phyloP scores from a whole-genome alignment of 78 protist species.

The Protostelium mycophagum region DNA sequence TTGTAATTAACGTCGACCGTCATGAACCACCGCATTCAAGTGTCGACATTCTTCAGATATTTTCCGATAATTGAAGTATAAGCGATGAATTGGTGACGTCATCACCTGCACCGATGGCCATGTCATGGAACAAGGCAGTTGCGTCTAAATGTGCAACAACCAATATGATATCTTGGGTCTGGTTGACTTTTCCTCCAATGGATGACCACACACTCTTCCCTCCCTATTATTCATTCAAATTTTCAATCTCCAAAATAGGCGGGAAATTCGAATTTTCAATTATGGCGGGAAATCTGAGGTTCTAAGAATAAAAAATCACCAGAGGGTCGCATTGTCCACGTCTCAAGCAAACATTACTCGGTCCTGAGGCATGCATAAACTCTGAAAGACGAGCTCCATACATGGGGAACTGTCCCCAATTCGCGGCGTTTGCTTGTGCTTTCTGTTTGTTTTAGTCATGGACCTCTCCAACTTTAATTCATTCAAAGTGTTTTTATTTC shows the following conservation, averaged over 20 bases:
- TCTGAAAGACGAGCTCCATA: conserved; percentile 24
- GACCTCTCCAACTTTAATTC: background rate
- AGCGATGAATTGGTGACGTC: too few species aligned
- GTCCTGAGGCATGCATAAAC: conserved; percentile 31
- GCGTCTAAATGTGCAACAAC: conserved; percentile 33
- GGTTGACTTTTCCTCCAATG: conserved; percentile 8
- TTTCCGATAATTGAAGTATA: too few species aligned
- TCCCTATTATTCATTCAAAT: conserved; percentile 9
- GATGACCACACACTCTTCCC: conserved; percentile 40
- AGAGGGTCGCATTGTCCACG: conserved; percentile 45
- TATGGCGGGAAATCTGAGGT: too few species aligned
- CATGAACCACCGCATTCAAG: too few species aligned
- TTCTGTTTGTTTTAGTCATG: background rate
- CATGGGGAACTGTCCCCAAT: conserved; percentile 20
- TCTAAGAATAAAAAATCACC: background rate
- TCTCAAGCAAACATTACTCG: conserved; percentile 27
- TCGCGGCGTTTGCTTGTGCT: background rate
- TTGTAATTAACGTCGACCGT: too few species aligned
- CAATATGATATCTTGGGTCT: conserved; percentile 9
- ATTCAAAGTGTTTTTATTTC: background rate
- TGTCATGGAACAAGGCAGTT: conserved; percentile 50
- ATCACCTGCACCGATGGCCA: conserved; percentile 33
- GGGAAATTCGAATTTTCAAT: too few species aligned
- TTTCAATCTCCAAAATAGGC: too few species aligned
- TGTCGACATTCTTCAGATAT: too few species aligned